These are phyloP conservation scores for Plasmodium fragile DNA, from an alignment of 169 alveolate genomes.

Conservation along the genomic window DNA sequence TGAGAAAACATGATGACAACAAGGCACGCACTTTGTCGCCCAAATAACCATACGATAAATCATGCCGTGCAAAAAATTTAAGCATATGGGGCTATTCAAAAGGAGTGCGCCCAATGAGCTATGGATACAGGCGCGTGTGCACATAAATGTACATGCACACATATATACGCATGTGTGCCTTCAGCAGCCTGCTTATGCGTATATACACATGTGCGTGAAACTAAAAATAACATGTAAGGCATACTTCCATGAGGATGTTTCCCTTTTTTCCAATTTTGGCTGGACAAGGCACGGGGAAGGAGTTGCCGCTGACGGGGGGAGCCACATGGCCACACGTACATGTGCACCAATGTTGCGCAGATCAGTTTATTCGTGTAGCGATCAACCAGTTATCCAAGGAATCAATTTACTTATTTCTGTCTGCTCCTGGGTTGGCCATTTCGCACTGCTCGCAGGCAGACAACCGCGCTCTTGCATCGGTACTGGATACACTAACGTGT, in stretches of 20 bases:
- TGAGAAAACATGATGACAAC: neutral
- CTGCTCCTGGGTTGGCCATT: neutral
- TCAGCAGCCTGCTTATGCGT: neutral
- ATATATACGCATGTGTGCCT: neutral
- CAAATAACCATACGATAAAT: constrained; percentile 5
- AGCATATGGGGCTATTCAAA: neutral
- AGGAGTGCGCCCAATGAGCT: neutral
- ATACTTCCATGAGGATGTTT: neutral
- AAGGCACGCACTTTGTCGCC: neutral
- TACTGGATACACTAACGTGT: neutral
- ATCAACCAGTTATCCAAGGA: neutral
- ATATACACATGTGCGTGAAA: neutral
- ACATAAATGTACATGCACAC: neutral
- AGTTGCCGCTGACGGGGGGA: neutral
- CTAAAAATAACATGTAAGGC: neutral
- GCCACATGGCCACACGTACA: neutral
- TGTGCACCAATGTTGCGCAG: neutral
- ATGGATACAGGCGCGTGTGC: neutral
- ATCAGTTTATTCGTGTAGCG: neutral
- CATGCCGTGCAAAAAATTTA: neutral
- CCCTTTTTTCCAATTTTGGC: neutral
- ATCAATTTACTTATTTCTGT: neutral
- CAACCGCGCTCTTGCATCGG: neutral
- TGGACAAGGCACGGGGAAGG: neutral
- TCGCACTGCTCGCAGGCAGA: neutral